A percentile compares a stretch with the other conserved stretches of the same genome.
Conservation (phyloP, 192 early-diverging fungal genomes). For the Mortierella hygrophila region DNA sequence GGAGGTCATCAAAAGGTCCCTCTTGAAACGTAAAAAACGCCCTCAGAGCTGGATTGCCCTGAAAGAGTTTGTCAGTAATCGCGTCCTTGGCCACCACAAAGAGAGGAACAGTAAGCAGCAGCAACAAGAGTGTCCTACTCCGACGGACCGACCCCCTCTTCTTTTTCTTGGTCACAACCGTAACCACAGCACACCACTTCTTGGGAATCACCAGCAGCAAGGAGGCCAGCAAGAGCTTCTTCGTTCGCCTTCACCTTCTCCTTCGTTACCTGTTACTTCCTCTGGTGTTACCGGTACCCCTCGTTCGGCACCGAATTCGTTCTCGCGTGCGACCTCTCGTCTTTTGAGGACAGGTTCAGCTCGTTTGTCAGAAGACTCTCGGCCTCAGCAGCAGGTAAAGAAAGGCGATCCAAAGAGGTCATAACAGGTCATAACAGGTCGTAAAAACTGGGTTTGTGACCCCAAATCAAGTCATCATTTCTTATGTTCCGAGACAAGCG, state of each 20-base stretch:
- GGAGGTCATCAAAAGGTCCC: constrained; percentile 17
- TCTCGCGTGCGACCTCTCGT: background rate
- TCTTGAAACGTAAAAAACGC: constrained; percentile 3
- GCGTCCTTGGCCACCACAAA: constrained; percentile 14
- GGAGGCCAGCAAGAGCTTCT: background rate
- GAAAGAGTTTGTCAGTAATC: constrained; percentile 26
- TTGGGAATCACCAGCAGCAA: background rate
- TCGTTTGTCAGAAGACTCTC: background rate
- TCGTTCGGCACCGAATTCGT: constrained; percentile 2
- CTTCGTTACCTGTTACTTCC: background rate
- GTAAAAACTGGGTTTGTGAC: background rate
- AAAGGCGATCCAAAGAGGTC: background rate
- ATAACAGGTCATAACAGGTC: background rate
- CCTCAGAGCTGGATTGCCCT: constrained; percentile 35
- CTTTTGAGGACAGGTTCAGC: background rate
- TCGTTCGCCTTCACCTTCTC: constrained; percentile 19
- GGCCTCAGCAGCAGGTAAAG: background rate
- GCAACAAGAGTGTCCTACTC: background rate
- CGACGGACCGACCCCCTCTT: background rate
- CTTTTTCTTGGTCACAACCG: background rate
- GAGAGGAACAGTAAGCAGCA: background rate
- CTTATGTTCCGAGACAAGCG: background rate
- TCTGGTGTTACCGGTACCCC: background rate
- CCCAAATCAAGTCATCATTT: background rate
- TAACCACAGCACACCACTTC: background rate